Evolutionary conservation across 75 land plant genomes (phyloP).

Genomic region (Larix kaempferi): DNA sequence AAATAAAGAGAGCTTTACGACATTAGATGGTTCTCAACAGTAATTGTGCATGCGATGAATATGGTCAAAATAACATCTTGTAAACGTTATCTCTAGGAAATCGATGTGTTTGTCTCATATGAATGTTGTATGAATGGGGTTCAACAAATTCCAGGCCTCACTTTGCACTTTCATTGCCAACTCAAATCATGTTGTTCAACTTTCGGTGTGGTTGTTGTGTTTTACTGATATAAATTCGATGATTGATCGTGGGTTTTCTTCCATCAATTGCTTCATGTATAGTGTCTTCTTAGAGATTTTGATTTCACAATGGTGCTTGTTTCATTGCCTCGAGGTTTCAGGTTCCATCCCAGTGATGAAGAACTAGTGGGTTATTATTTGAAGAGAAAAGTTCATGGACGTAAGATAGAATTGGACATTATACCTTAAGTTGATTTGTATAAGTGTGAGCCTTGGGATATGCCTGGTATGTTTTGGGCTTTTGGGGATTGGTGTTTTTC

Average conservation of each 20-base stretch:
- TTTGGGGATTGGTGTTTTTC: neutral
- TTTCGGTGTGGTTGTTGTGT: neutral
- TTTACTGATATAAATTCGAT: neutral
- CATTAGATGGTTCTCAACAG: no score
- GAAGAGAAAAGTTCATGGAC: slow-evolving; percentile 52
- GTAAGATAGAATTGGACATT: slow-evolving; percentile 45
- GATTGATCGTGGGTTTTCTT: neutral
- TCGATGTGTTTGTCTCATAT: no score
- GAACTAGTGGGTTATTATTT: slow-evolving; percentile 65
- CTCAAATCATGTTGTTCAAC: neutral
- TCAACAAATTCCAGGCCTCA: neutral
- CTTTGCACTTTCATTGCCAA: neutral
- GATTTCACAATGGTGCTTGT: slow-evolving; percentile 28
- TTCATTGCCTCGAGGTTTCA: slow-evolving; percentile 43
- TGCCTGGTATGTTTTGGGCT: slow-evolving; percentile 38
- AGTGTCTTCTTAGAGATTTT: neutral
- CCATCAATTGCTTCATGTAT: neutral
- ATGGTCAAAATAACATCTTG: no score
- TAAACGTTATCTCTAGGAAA: no score
- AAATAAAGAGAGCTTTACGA: no score
- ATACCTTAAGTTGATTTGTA: slow-evolving; percentile 77
- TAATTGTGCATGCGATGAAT: no score
- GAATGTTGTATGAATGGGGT: neutral
- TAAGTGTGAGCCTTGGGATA: slow-evolving; percentile 82
- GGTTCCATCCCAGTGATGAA: slow-evolving; percentile 60